Evolutionary conservation across 495 filamentous ascomycete species (phyloP), one percentile per base, ranked within the genome.

Genomic region (Endocarpon pusillum): DNA sequence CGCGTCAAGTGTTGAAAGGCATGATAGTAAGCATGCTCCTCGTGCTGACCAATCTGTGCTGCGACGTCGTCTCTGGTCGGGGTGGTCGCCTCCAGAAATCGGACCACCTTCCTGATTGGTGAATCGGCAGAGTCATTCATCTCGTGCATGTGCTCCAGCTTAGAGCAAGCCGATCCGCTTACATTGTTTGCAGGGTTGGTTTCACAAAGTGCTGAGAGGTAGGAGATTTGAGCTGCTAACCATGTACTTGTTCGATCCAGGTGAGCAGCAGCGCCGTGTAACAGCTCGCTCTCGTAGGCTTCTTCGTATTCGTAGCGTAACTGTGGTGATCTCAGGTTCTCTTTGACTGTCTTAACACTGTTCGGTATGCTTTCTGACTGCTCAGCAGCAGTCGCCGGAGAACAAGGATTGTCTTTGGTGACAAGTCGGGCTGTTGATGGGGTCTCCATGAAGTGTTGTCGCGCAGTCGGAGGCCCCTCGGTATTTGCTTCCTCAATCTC

Each of bases 21-120:
- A 40, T 82, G 75, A 64, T 87, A 86, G 50, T 89, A 94, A n/a
- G 86, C 80, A 1, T 78, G 77, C 44, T 91, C 82, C 46, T 61
- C 46, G 62, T 51, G 47, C 50, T 29, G 43, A 62, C 34, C 43
- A 29, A 17, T 53, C 38, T n/a, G 52, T 12, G 53, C 10, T 22
- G 32, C 16, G 45, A 51, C 21, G 51, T 60, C 20, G 45, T 52
- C 29, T 29, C 51, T 46, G 20, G 62, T 49, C 11, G 62, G 59
- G 4, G 67, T 51, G 7, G 57, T 54, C 31, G 72, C 64, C 18
- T 71, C 68, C 4, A 73, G 70, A 44, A 89, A 86, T n/a, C 76
- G 73, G 18, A 86, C 81, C 0, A 71, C 67, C 57, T 80, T 87
- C 53, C 81, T 80, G 36, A 62, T 61, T 11, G 53, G 55, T n/a